Conservation (phyloP, 768 basidiomycete species). For the Rhizopogon sp. region DNA sequence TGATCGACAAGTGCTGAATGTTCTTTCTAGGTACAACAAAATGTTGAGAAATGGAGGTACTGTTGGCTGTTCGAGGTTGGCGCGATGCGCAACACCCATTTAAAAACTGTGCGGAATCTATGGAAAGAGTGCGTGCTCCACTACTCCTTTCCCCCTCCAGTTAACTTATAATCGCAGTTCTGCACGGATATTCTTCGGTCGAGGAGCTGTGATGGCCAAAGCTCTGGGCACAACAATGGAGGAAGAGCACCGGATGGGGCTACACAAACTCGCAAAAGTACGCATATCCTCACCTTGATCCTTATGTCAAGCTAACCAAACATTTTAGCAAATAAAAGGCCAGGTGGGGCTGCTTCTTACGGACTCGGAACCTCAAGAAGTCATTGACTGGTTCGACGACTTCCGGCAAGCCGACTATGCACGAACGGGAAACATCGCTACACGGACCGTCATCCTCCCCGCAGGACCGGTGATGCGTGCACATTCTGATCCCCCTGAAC, state of each 20-base stretch:
- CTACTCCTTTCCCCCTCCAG: background rate
- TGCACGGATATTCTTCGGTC: conserved; percentile 87
- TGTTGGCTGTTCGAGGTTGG: conserved; percentile 96
- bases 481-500: conserved; percentile 76
- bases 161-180: conserved; percentile 41
- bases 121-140: conserved; percentile 79
- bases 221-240: conserved; percentile 85
- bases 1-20: conserved; percentile 1
- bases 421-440: conserved; percentile 78
- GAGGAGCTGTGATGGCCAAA: conserved; percentile 90
- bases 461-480: conserved; percentile 81
- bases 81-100: conserved; percentile 89
- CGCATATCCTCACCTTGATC: conserved; percentile 14
- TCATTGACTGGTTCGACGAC: conserved; percentile 89
- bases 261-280: conserved; percentile 77
- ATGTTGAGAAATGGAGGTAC: conserved; percentile 87
- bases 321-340: conserved; percentile 81
- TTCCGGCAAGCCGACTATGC: conserved; percentile 91
- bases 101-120: conserved; percentile 88
- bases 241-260: conserved; percentile 76
- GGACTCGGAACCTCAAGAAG: conserved; percentile 83
- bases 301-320: background rate
- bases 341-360: conserved; percentile 94
- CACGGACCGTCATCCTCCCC: conserved; percentile 69
- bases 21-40: conserved; percentile 56